Conservation (phyloP, 176 grass and related monocot genomes). For the Musa itinerans region DNA sequence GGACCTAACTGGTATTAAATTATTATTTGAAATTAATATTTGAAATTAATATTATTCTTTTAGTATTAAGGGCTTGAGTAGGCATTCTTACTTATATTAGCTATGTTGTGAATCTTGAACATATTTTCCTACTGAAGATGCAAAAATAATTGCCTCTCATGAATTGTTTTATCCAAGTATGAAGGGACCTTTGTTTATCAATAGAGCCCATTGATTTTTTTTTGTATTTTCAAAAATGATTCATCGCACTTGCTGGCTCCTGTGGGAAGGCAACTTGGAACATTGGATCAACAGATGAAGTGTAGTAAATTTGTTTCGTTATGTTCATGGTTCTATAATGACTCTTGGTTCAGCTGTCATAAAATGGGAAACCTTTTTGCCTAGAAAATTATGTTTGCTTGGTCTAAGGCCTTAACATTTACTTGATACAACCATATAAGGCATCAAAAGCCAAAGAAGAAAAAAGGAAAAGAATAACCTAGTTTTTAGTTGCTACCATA, state of each 20-base stretch:
- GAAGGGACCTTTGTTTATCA: too few species aligned
- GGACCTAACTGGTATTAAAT: slow-evolving; percentile 3
- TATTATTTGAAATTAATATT: background rate
- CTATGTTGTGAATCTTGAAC: background rate
- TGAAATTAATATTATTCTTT: background rate
- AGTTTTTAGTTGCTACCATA: background rate
- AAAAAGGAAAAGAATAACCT: background rate
- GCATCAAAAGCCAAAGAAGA: background rate
- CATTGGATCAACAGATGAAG: too few species aligned
- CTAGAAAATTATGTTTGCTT: background rate
- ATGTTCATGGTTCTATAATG: background rate
- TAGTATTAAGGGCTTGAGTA: background rate
- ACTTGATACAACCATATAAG: background rate
- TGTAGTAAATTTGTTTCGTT: background rate
- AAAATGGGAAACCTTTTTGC: too few species aligned
- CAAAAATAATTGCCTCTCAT: too few species aligned
- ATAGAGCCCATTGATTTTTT: too few species aligned
- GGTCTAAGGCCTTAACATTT: background rate
- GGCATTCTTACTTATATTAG: background rate
- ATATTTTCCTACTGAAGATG: too few species aligned
- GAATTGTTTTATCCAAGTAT: too few species aligned
- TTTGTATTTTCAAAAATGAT: background rate
- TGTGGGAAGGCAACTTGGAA: background rate
- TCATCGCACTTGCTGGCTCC: background rate
- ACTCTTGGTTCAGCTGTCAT: too few species aligned